Percentiles rank a stretch among this genome's conserved stretches.
Evolutionary conservation across 169 alveolate species (phyloP).

Genomic region (Plasmodium gallinaceum): DNA sequence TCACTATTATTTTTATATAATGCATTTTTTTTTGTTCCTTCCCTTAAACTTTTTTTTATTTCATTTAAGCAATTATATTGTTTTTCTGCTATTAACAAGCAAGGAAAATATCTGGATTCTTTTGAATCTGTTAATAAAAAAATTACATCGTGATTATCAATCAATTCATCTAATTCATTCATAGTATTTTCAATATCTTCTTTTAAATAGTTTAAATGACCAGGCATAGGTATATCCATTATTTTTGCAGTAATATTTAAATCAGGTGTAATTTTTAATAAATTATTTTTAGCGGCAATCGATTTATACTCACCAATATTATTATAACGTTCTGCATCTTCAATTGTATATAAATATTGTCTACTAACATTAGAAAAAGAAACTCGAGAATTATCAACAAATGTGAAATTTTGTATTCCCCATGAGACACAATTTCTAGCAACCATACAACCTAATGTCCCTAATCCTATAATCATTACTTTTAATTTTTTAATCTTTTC

Average conservation of each 20-base stretch:
- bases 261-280: slow-evolving; percentile 81
- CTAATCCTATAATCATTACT: slow-evolving; percentile 83
- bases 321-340: slow-evolving; percentile 27
- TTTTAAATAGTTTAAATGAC: slow-evolving; percentile 69
- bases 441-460: slow-evolving; percentile 85
- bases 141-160: slow-evolving; percentile 79
- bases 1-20: not conserved
- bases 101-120: slow-evolving; percentile 87
- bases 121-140: slow-evolving; percentile 84
- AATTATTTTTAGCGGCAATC: slow-evolving; percentile 79
- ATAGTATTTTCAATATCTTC: slow-evolving; percentile 41
- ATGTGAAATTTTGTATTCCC: slow-evolving; percentile 81
- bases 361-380: slow-evolving; percentile 78
- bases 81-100: slow-evolving; percentile 77
- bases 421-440: slow-evolving; percentile 82
- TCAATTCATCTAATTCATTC: slow-evolving; percentile 37
- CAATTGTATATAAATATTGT: slow-evolving; percentile 78
- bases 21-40: not conserved
- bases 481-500: slow-evolving; percentile 73
- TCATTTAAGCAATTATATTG: slow-evolving; percentile 39
- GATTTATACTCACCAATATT: slow-evolving; percentile 70
- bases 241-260: slow-evolving; percentile 57
- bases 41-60: not conserved
- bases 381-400: slow-evolving; percentile 81
- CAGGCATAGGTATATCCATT: slow-evolving; percentile 86